Percentiles rank a stretch among this genome's conserved stretches.
These are phyloP conservation scores for Cymbopogon citratus DNA, from an alignment of 176 grass and related monocot species.

Conservation along the genomic window DNA sequence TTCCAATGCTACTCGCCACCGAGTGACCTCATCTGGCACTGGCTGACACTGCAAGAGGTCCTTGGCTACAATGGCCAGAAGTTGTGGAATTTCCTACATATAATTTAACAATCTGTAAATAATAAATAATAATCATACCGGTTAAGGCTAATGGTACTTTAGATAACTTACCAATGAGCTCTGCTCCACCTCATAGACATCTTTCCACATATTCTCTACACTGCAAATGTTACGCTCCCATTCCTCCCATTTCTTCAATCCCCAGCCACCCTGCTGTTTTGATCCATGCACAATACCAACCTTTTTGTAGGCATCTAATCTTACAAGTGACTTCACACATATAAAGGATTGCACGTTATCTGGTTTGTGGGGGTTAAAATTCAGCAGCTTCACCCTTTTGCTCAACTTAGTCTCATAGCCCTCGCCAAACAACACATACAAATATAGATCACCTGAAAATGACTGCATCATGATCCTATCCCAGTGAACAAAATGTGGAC, in stretches of 20 bases:
- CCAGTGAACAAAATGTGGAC: constrained; percentile 11
- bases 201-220: not conserved
- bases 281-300: not conserved
- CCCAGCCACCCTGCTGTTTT: constrained; percentile 22
- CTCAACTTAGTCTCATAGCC: not conserved
- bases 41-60: not conserved
- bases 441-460: not conserved
- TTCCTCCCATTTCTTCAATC: constrained; percentile 25
- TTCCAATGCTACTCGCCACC: not conserved
- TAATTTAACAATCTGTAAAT: not conserved
- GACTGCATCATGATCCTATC: constrained; percentile 16
- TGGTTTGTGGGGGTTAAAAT: not conserved
- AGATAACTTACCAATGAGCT: not conserved
- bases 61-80: not conserved
- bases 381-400: not conserved
- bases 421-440: not conserved
- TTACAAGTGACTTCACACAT: constrained; percentile 32
- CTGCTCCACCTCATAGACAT: not conserved
- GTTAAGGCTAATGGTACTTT: not conserved
- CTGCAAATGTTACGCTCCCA: not conserved
- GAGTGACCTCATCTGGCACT: not conserved
- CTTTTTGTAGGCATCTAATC: constrained; percentile 23
- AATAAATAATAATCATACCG: not conserved
- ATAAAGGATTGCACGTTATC: not conserved
- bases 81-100: not conserved